A percentile compares a stretch with the other conserved stretches of the same genome.
These are phyloP conservation scores for Planoprotostelium fungivorum DNA, from an alignment of 78 protist genomes.

Conservation along the genomic window DNA sequence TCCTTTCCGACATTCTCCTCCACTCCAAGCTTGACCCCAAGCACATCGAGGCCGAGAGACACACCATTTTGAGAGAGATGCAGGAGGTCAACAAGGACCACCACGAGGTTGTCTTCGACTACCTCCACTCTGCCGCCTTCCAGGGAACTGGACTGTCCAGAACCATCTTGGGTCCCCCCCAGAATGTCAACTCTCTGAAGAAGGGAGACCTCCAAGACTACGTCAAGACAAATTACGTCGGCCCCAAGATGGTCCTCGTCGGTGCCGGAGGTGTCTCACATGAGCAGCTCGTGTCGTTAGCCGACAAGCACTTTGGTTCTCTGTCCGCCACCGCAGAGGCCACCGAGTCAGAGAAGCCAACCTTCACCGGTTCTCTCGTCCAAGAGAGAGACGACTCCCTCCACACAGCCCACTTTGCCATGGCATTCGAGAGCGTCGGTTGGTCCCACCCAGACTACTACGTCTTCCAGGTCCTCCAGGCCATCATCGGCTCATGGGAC, in stretches of 20 bases:
- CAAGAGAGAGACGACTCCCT: conserved; percentile 66
- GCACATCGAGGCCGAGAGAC: conserved; percentile 80
- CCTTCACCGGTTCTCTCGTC: conserved; percentile 28
- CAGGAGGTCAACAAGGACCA: conserved; percentile 57
- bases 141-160: conserved; percentile 79
- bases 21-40: conserved; percentile 42
- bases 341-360: neutral
- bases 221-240: conserved; percentile 77
- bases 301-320: conserved; percentile 43
- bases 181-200: conserved; percentile 75
- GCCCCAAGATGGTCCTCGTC: conserved; percentile 84
- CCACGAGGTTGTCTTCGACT: conserved; percentile 84
- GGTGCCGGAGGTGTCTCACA: conserved; percentile 92
- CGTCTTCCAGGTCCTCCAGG: conserved; percentile 60
- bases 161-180: conserved; percentile 91
- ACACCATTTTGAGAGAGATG: conserved; percentile 83
- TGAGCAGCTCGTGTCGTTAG: conserved; percentile 67
- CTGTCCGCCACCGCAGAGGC: conserved; percentile 19
- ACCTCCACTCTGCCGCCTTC: conserved; percentile 87
- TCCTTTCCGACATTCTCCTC: conserved; percentile 87
- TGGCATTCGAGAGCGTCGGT: conserved; percentile 63
- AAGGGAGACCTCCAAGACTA: conserved; percentile 63
- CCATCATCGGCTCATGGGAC: conserved; percentile 84
- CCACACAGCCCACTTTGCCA: conserved; percentile 60
- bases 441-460: conserved; percentile 71